phyloP scores from a whole-genome alignment of 257 asterid species.

The Rehmannia glutinosa region DNA sequence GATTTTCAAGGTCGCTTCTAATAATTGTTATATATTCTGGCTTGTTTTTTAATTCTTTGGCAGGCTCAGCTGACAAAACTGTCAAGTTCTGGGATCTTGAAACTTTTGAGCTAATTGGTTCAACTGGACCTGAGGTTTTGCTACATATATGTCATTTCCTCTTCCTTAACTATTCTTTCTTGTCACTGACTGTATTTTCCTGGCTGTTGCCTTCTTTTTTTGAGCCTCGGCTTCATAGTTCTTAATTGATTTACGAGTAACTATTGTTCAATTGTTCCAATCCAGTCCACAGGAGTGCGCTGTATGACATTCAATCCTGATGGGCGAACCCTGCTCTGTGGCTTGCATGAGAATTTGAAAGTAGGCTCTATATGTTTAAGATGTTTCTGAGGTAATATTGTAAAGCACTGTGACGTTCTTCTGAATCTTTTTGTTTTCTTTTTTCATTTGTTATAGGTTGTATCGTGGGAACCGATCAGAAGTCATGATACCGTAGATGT shows the following conservation, averaged over 20 bases:
- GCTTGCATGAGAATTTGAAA: constrained; percentile 94
- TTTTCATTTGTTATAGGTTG: constrained; percentile 43
- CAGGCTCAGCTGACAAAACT: constrained; percentile 97
- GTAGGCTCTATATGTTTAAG: constrained; percentile 33
- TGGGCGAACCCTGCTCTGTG: constrained; percentile 97
- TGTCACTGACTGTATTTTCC: not conserved
- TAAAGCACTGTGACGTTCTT: not conserved
- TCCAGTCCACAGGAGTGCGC: constrained; percentile 92
- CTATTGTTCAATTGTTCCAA: constrained; percentile 27
- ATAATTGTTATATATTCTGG: constrained; percentile 11
- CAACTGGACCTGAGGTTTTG: constrained; percentile 93
- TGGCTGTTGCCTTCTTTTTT: constrained; percentile 10
- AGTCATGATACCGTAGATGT: constrained; percentile 90
- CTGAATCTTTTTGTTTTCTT: not conserved
- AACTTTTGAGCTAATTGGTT: constrained; percentile 97
- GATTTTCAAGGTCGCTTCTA: not conserved
- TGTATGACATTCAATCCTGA: constrained; percentile 96
- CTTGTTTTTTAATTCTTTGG: constrained; percentile 17
- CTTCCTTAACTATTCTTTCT: not conserved
- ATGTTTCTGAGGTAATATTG: constrained; percentile 8
- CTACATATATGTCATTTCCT: constrained; percentile 11
- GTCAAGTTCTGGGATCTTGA: constrained; percentile 99
- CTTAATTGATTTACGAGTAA: constrained; percentile 17
- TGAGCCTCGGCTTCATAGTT: not conserved
- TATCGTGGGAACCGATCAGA: constrained; percentile 98